Conservation (phyloP, 1,284 basidiomycete genomes). For the Apiotrichum porosum region DNA sequence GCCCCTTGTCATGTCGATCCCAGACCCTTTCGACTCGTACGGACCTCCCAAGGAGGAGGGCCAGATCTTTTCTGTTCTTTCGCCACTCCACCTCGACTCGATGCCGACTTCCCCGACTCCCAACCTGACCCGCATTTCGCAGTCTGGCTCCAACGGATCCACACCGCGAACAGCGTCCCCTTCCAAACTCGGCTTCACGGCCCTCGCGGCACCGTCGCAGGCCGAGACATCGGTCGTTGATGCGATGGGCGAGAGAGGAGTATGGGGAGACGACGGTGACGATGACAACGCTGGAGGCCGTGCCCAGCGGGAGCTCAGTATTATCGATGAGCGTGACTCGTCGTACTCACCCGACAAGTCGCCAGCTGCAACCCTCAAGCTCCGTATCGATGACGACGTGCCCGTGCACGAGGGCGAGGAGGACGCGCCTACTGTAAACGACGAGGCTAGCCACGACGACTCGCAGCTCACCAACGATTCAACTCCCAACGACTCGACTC, state of each 20-base stretch:
- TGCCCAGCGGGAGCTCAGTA: conserved; percentile 41
- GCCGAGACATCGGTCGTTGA: conserved; percentile 22
- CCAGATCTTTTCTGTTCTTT: conserved; percentile 86
- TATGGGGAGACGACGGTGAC: conserved; percentile 16
- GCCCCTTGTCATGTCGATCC: conserved; percentile 79
- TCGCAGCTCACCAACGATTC: not conserved
- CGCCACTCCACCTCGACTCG: conserved; percentile 53
- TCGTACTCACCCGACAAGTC: too few species aligned
- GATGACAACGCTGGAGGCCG: not conserved
- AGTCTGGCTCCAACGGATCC: conserved; percentile 18
- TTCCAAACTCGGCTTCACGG: conserved; percentile 13
- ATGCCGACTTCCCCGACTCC: conserved; percentile 33
- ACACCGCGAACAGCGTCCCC: conserved; percentile 18
- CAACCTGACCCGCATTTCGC: conserved; percentile 28
- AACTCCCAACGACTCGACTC: not conserved
- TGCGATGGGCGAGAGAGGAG: conserved; percentile 25
- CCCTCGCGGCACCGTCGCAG: conserved; percentile 9
- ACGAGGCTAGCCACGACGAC: not conserved
- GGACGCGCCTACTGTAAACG: conserved; percentile 6
- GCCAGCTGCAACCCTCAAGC: not conserved
- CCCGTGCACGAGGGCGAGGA: not conserved
- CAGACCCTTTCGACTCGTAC: conserved; percentile 89
- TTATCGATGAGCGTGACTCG: conserved; percentile 41
- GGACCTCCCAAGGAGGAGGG: conserved; percentile 80
- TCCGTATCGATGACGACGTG: not conserved